Conservation (phyloP, 306 rosid genomes). For the Clitoria ternatea region DNA sequence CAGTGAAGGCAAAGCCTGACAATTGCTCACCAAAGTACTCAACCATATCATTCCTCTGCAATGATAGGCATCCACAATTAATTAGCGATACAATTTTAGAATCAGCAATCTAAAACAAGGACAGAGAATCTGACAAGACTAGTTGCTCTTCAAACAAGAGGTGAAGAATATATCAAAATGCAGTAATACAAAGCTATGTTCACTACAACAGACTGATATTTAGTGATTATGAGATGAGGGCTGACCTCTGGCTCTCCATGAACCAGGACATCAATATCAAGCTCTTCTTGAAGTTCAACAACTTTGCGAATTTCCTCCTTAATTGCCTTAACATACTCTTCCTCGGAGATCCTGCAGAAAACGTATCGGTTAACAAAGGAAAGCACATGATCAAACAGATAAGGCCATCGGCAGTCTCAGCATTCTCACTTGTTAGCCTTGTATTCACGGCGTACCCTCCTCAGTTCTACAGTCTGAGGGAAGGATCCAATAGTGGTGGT, state of each 20-base stretch:
- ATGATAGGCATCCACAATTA: conserved; percentile 25
- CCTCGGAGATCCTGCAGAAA: conserved; percentile 73
- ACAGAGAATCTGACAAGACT: neutral
- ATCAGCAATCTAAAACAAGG: neutral
- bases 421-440: conserved; percentile 74
- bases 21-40: conserved; percentile 94
- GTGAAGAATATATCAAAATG: neutral
- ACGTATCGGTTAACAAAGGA: conserved; percentile 9
- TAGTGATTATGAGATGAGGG: neutral
- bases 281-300: conserved; percentile 83
- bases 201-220: neutral
- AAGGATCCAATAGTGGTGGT: conserved; percentile 94
- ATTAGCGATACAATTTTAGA: conserved; percentile 6
- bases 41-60: conserved; percentile 94
- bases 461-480: conserved; percentile 84
- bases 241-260: conserved; percentile 96
- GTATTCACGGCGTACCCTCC: conserved; percentile 93
- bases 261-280: conserved; percentile 89
- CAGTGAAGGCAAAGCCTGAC: conserved; percentile 86
- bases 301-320: conserved; percentile 72
- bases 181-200: neutral
- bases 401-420: neutral
- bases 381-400: conserved; percentile 4
- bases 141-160: neutral
- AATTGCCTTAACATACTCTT: conserved; percentile 64